These are phyloP conservation scores for Platanus orientalis DNA, from an alignment of 164 flowering plant species.

Conservation along the genomic window DNA sequence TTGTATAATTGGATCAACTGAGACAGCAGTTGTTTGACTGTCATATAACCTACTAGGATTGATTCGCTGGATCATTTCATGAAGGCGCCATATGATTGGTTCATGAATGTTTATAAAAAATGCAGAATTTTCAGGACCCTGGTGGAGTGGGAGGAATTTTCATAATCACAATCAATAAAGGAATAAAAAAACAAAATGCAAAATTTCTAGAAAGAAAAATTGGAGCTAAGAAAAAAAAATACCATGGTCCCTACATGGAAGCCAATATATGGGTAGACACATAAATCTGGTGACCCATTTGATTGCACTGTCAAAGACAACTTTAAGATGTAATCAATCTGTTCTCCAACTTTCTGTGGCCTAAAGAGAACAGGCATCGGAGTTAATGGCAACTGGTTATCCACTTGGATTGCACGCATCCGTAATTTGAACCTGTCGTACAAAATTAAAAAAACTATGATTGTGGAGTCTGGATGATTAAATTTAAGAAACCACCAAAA, in stretches of 20 bases:
- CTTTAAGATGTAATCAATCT: conserved; percentile 72
- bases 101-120: conserved; percentile 89
- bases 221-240: background rate
- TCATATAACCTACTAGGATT: conserved; percentile 51
- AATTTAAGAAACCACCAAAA: background rate
- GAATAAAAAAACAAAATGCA: background rate
- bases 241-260: conserved; percentile 48
- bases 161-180: background rate
- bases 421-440: conserved; percentile 72
- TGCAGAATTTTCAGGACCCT: conserved; percentile 87
- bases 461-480: background rate
- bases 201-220: background rate
- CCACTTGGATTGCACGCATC: conserved; percentile 83
- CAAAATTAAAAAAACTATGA: background rate
- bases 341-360: conserved; percentile 72
- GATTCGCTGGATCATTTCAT: conserved; percentile 90
- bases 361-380: conserved; percentile 97
- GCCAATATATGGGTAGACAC: conserved; percentile 86
- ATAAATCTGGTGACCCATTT: conserved; percentile 71
- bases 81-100: conserved; percentile 98
- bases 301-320: conserved; percentile 75
- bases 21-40: conserved; percentile 63
- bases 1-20: conserved; percentile 90
- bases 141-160: conserved; percentile 26
- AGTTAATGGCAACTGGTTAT: conserved; percentile 89